Percentiles rank a stretch among this genome's conserved stretches.
Conservation (phyloP, 805 yeast genomes). For the Tetrapisispora nanseiensis region DNA sequence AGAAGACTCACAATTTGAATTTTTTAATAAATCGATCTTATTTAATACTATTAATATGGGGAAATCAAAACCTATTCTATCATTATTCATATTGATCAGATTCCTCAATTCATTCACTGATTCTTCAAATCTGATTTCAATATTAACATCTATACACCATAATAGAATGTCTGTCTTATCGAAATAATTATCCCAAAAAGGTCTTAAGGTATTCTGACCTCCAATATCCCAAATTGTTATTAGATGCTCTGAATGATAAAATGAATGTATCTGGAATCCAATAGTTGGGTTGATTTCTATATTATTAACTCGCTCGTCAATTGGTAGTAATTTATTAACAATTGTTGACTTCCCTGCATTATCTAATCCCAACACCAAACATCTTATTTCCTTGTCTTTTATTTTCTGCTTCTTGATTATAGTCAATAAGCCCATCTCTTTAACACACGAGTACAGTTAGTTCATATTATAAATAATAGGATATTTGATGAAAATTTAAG, state of each 20-base stretch:
- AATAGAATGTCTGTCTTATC: conserved; percentile 69
- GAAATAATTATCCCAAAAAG: conserved; percentile 91
- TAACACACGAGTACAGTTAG: no score
- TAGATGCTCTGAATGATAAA: conserved; percentile 26
- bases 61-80: conserved; percentile 51
- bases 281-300: conserved; percentile 70
- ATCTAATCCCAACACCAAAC: conserved; percentile 75
- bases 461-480: no score
- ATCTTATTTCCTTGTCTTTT: conserved; percentile 68
- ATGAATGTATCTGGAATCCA: conserved; percentile 74
- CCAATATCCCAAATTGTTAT: conserved; percentile 83
- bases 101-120: conserved; percentile 54
- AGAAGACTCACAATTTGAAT: background rate
- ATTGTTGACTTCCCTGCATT: conserved; percentile 89
- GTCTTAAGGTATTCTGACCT: conserved; percentile 73
- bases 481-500: no score
- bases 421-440: conserved; percentile 82
- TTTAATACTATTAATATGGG: conserved; percentile 55
- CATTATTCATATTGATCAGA: conserved; percentile 50
- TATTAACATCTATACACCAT: conserved; percentile 73
- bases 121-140: conserved; percentile 53
- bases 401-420: conserved; percentile 74
- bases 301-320: conserved; percentile 29
- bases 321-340: conserved; percentile 44
- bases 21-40: conserved; percentile 51